A percentile compares a stretch with the other conserved stretches of the same genome.
phyloP scores from a whole-genome alignment of 169 alveolate genomes.

The Plasmodium cynomolgi region DNA sequence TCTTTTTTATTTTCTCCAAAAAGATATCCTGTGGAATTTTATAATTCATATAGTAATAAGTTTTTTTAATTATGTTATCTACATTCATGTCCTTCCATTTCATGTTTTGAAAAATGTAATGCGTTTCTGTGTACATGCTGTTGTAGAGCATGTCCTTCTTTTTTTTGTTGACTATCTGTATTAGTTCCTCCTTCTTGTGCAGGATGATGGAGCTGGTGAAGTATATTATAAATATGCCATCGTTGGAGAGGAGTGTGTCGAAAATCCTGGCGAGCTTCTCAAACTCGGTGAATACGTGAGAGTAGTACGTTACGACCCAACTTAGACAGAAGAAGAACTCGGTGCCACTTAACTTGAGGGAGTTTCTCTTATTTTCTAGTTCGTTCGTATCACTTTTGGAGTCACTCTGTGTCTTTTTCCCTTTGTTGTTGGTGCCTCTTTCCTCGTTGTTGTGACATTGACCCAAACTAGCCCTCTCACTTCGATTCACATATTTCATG shows the following conservation, averaged over 20 bases:
- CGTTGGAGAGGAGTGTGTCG: conserved; percentile 60
- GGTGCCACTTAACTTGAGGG: conserved; percentile 44
- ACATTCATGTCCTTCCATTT: conserved; percentile 71
- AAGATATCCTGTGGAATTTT: conserved; percentile 47
- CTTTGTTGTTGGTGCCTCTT: background rate
- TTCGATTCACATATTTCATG: background rate
- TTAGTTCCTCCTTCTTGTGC: conserved; percentile 34
- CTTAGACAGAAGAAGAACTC: conserved; percentile 71
- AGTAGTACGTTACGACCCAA: conserved; percentile 72
- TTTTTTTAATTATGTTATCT: conserved; percentile 53
- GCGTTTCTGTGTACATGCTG: conserved; percentile 65
- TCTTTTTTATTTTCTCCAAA: conserved; percentile 46
- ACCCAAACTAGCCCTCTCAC: background rate
- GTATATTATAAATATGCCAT: conserved; percentile 66
- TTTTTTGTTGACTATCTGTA: conserved; percentile 33
- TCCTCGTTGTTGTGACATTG: background rate
- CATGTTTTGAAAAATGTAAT: conserved; percentile 65
- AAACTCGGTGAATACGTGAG: conserved; percentile 65
- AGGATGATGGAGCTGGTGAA: conserved; percentile 64
- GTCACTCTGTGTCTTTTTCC: background rate
- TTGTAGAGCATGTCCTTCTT: conserved; percentile 20
- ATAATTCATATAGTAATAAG: conserved; percentile 69
- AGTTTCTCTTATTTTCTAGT: background rate
- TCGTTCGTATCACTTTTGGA: background rate
- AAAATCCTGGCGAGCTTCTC: conserved; percentile 52